Evolutionary conservation across 495 filamentous ascomycete species (phyloP).

Genomic region (Penicillium herquei): DNA sequence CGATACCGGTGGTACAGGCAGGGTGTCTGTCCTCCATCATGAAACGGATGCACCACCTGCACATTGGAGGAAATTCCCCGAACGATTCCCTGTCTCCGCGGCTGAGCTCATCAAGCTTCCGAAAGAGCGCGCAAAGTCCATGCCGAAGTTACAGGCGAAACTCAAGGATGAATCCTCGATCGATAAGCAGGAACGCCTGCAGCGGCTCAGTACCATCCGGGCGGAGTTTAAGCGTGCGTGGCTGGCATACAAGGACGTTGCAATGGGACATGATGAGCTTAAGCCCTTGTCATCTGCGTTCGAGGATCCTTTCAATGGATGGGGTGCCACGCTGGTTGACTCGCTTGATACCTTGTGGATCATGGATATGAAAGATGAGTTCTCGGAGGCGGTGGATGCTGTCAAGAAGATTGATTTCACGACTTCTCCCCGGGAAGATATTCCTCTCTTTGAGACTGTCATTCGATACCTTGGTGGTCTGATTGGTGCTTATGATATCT

Average conservation of each 20-base stretch:
- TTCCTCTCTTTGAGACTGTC: conserved; percentile 82
- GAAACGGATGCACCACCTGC: conserved; percentile 30
- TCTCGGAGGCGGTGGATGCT: conserved; percentile 76
- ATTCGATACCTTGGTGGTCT: conserved; percentile 86
- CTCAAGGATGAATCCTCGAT: conserved; percentile 63
- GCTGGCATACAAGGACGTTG: conserved; percentile 68
- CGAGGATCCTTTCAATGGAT: conserved; percentile 82
- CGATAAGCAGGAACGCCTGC: conserved; percentile 59
- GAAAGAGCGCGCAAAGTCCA: conserved; percentile 60
- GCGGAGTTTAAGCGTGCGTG: conserved; percentile 71
- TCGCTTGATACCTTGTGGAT: conserved; percentile 95
- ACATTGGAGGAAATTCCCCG: conserved; percentile 69
- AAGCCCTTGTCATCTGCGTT: conserved; percentile 60
- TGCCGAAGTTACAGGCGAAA: conserved; percentile 73
- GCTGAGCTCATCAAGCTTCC: conserved; percentile 74
- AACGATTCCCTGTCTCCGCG: conserved; percentile 70
- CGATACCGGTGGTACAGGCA: conserved; percentile 27
- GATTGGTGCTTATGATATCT: conserved; percentile 79
- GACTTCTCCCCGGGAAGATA: conserved; percentile 59
- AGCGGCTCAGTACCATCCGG: conserved; percentile 62
- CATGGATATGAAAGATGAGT: conserved; percentile 87
- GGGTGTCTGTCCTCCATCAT: conserved; percentile 37
- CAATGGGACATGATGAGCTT: conserved; percentile 80
- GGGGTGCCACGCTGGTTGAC: conserved; percentile 94
- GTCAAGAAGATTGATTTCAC: conserved; percentile 89